Evolutionary conservation across 768 basidiomycete genomes (phyloP).

Genomic region (Suillus subluteus): DNA sequence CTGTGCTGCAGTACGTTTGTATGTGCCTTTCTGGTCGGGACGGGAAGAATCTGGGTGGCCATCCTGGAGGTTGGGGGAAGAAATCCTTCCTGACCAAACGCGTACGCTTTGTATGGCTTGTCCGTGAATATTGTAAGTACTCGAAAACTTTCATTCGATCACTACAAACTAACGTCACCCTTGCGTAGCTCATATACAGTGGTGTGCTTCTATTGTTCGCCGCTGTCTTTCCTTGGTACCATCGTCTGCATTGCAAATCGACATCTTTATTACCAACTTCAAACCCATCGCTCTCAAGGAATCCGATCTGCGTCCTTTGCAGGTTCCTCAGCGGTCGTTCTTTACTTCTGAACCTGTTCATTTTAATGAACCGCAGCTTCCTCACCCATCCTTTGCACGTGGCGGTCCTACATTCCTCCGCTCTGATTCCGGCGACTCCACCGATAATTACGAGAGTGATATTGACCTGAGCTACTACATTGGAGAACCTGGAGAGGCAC

Average conservation of each 20-base stretch:
- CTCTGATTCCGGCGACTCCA: conserved; percentile 28
- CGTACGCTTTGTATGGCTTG: conserved; percentile 76
- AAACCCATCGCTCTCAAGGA: conserved; percentile 30
- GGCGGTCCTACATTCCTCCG: conserved; percentile 13
- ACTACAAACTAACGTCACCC: not conserved
- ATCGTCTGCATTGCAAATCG: conserved; percentile 54
- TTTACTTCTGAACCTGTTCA: conserved; percentile 11
- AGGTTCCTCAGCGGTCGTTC: conserved; percentile 22
- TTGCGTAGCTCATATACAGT: conserved; percentile 67
- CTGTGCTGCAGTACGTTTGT: conserved; percentile 67
- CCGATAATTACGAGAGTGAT: conserved; percentile 36
- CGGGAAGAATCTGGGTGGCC: conserved; percentile 50
- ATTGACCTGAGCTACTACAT: conserved; percentile 49
- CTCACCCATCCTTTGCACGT: conserved; percentile 35
- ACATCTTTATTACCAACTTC: conserved; percentile 75
- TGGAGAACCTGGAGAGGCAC: conserved; percentile 38
- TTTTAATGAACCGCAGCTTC: conserved; percentile 38
- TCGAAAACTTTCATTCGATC: not conserved
- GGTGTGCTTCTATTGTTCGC: conserved; percentile 72
- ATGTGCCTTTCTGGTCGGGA: conserved; percentile 60
- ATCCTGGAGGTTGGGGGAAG: conserved; percentile 46
- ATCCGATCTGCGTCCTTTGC: conserved; percentile 12
- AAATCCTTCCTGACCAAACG: conserved; percentile 49
- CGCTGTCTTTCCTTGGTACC: conserved; percentile 61
- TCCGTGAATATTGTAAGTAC: conserved; percentile 72